Base-by-base conservation (phyloP, 768 basidiomycete species). In the Leccinum olivaceopallidum region DNA sequence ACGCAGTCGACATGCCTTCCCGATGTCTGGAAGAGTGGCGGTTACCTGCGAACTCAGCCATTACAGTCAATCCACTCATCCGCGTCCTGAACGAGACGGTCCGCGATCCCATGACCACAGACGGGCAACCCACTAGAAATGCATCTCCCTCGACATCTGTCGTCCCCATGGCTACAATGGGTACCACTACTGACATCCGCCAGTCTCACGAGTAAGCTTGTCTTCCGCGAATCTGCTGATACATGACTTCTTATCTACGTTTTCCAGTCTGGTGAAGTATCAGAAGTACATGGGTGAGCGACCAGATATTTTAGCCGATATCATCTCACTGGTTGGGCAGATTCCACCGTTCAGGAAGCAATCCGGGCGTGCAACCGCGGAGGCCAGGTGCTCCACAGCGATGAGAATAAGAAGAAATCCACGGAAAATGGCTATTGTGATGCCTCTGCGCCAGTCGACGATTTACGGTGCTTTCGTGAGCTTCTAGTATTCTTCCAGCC, bases 401-500 rank as follows among this genome's bases (percentile, higher is more conserved):
- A 86, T 50, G 85, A 88, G 85, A 81, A 82, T 56, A 76, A 78
- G 57, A 84, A 91, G 39, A 86, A 82, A 62, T 83, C 84, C 13
- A 65, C 87, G 13, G 80, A 37, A 37, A 37, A 89, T 59, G 85
- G 88, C 2, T 94, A 92, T 67, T 92, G 90, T 67, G 89, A 92
- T 70, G 76, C 86, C 13, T 85, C 85, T 49, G 88, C 87, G 2
- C 76, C 80, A 32, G 77, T 77, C 6, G 82, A 80, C 3, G 81
- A 89, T 67, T 74, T 92, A 56, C 79, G 73, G 26, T 71, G 79
- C 37, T 76, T 85, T 44, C 88, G 89, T 85, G 60, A 56, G 80
- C 64, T 37, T 34, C 18, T 16, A 20, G 47, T 14, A 32, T 12
- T 18, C 32, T 47, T 30, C 9, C 30, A 6, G 47, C 57, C 59